phyloP scores from a whole-genome alignment of 768 basidiomycete species.

The Wakefieldia striispora region DNA sequence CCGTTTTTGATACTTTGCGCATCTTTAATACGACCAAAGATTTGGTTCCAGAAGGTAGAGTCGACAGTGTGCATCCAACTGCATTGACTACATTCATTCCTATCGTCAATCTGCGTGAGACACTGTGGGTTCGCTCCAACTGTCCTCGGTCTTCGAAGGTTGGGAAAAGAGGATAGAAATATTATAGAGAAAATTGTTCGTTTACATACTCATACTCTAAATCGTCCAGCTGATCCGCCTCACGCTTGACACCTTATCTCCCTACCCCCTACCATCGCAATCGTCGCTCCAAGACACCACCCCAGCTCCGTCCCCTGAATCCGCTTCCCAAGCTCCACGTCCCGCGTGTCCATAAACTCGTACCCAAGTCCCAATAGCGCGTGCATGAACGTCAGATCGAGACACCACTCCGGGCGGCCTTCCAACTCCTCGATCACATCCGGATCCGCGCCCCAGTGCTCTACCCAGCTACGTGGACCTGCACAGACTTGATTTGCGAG shows the following conservation, averaged over 20 bases:
- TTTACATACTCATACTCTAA: background rate
- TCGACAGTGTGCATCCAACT: no score
- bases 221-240: background rate
- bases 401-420: slow-evolving; percentile 89
- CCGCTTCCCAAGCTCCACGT: slow-evolving; percentile 82
- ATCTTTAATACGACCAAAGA: no score
- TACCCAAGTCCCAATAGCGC: slow-evolving; percentile 84
- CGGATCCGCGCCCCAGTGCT: slow-evolving; percentile 44
- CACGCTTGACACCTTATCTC: slow-evolving; percentile 53
- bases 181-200: background rate
- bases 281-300: slow-evolving; percentile 87
- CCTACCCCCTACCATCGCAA: slow-evolving; percentile 66
- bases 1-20: no score
- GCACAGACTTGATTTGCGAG: slow-evolving; percentile 73
- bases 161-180: no score
- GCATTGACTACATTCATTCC: no score
- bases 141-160: no score
- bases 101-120: no score
- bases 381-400: slow-evolving; percentile 96
- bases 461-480: slow-evolving; percentile 60
- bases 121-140: no score
- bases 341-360: slow-evolving; percentile 71
- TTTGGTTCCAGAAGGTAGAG: no score
- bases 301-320: slow-evolving; percentile 88
- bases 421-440: slow-evolving; percentile 65